Evolutionary conservation across 805 yeast species (phyloP), one percentile per base, ranked within the genome.

Genomic region (Saccharomycopsis olivae): DNA sequence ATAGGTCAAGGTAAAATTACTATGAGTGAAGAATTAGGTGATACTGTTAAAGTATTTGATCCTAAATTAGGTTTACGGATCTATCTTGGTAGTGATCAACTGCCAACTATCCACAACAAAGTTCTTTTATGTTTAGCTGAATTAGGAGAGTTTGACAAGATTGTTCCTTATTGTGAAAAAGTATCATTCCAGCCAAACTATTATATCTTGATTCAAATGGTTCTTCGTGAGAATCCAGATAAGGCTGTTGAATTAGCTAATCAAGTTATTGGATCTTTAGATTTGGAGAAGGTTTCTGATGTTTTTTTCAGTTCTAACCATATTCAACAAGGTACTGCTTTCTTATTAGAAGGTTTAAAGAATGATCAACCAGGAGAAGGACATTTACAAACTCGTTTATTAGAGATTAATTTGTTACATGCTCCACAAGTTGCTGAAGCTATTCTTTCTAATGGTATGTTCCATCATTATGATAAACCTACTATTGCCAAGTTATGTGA

Each of bases 371-470:
- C 97, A 30, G 81, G 88, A 48, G 95, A 92, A 57, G 96, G 96
- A 14, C 95, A 87, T 55, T 69, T 92, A 56, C 98, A 92, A 69
- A 92, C 98, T 6, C 77, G 94, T 55, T 75, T 92, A 38, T 73
- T 92, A 51, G 98, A 92, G 63, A 86, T 85, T 51, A 92, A 92
- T 61, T 69, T 92, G 58, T 61, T 85, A 57, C 94, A 88, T 59
- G 98, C 98, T 14, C 99, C 99, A 38, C 98, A 92, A 69, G 99
- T 92, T 42, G 99, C 98, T 32, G 98, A 92, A 62, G 99, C 99
- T 16, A 92, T 92, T 50, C 70, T 92, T 53, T 96, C 96, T 46
- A 92, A 89, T 61, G 78, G 79, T 46, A 89, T 92, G 85, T 92
- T 94, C 66, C 76, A 88, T 50, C 96, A 88, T 58, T 92, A 85